Base-by-base conservation (phyloP, 2,329 filamentous ascomycete species). In the Cylindrodendrum hubeiense region DNA sequence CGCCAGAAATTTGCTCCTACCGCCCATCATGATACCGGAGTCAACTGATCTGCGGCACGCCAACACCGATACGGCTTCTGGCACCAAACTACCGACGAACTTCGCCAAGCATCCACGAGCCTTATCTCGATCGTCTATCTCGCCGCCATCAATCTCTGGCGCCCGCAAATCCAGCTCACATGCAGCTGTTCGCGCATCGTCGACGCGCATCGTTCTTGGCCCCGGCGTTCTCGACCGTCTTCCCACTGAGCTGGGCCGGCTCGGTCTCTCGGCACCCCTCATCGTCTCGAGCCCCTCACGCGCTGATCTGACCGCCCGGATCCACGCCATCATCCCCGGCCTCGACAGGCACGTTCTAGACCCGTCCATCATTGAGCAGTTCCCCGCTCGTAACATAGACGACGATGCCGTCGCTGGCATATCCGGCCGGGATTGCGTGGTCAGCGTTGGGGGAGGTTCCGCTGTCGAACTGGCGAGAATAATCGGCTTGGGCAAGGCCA, bases 401-500 rank as follows among this genome's bases (percentile, higher is more conserved):
- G 71, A 78, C 19, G 73, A 75, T 51, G 74, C 76, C 21, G 65
- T 78, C 21, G 58, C 71, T 5, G 70, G 73, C 17, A 73, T 79
- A 6, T 58, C 73, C 6, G 78, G 77, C 4, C 84, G 85, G 19
- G 89, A 91, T 74, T 83, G 83, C 28, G 81, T 91, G 41, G 79
- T 90, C 47, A 89, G 86, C 43, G 86, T 91, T 65, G 89, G 89
- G 5, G 88, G 89, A 54, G 87, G 88, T 28, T 89, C 86, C 58
- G 89, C 88, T 3, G 87, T 89, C 56, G 87, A 87, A 2, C 77
- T 91, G 22, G 87, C 87, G 3, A 86, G 87, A 68, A 84, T 85
- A 1, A 83, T 89, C 56, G 83, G 82, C 50, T 78, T 85, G 51
- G 81, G 84, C 44, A 87, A 86, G 34, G 82, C 81, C 0, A 78